Evolutionary conservation across 371 early-diverging fungal genomes (phyloP).

Genomic region (Vairimorpha apis): DNA sequence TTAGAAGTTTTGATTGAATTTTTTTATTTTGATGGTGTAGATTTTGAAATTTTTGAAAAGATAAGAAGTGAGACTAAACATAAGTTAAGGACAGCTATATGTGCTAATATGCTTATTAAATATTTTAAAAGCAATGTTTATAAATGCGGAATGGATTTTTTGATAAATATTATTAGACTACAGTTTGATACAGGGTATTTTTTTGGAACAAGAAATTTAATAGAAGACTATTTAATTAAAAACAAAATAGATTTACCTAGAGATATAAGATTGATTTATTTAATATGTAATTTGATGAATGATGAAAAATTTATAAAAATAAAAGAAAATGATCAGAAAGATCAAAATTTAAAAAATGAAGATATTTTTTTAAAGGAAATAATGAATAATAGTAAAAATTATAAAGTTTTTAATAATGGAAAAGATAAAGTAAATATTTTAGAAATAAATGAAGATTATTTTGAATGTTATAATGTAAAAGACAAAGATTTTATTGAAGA

Average conservation of each 20-base stretch:
- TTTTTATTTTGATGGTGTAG: slow-evolving; percentile 48
- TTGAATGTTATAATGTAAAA: background rate
- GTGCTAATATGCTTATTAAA: slow-evolving; percentile 34
- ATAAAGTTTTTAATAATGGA: background rate
- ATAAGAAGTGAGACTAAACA: slow-evolving; percentile 43
- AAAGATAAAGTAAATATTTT: background rate
- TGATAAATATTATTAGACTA: slow-evolving; percentile 26
- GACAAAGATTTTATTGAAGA: background rate
- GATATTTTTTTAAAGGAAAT: too few relatives aligned
- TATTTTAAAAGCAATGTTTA: slow-evolving; percentile 22
- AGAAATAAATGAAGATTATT: background rate
- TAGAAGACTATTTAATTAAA: slow-evolving; percentile 11
- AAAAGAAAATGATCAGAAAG: background rate
- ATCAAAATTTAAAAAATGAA: too few relatives aligned
- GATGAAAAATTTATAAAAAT: background rate
- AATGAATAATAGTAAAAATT: too few relatives aligned
- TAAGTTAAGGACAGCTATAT: slow-evolving; percentile 9
- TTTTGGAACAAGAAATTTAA: slow-evolving; percentile 4
- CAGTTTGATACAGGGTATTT: slow-evolving; percentile 37
- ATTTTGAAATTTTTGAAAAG: slow-evolving; percentile 52
- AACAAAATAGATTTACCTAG: background rate
- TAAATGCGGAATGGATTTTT: slow-evolving; percentile 33
- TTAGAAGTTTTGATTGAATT: slow-evolving; percentile 50
- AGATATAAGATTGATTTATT: slow-evolving; percentile 30
- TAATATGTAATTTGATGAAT: slow-evolving; percentile 13